Conservation (phyloP, 257 asterid genomes). For the Solanum phureja region DNA sequence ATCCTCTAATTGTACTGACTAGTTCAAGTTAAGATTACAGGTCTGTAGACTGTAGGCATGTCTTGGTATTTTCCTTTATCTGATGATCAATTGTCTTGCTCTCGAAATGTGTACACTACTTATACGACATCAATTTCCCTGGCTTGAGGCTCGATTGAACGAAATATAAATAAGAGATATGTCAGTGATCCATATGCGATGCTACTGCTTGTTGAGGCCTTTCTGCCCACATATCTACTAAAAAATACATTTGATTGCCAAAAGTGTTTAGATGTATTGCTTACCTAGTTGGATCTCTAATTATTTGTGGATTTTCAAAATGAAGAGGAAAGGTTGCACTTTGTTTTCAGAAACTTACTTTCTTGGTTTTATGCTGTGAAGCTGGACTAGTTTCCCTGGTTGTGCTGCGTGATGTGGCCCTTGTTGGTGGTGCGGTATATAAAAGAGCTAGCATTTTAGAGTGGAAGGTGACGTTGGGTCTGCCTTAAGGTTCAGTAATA, state of each 20-base stretch:
- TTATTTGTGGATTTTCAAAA: background rate
- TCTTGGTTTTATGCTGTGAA: conserved; percentile 18
- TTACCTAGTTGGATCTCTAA: background rate
- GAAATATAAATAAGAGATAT: background rate
- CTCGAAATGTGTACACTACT: background rate
- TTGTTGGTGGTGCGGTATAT: conserved; percentile 78
- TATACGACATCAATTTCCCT: background rate
- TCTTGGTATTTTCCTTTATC: background rate
- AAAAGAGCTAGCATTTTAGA: conserved; percentile 64
- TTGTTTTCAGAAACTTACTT: background rate
- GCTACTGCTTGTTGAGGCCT: background rate
- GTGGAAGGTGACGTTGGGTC: conserved; percentile 49
- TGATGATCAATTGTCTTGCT: background rate
- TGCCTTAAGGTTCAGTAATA: background rate
- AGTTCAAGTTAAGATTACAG: background rate
- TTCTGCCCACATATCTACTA: background rate
- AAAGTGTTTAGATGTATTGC: background rate
- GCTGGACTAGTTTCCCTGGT: conserved; percentile 82
- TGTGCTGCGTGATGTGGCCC: conserved; percentile 75
- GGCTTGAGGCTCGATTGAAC: background rate
- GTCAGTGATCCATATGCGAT: background rate
- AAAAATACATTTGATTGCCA: background rate
- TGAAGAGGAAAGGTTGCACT: background rate
- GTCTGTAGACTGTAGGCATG: background rate
- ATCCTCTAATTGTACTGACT: background rate